A percentile compares a stretch with the other conserved stretches of the same genome.
phyloP scores from a whole-genome alignment of 1,139 yeast genomes.

The Candida tropicalis region DNA sequence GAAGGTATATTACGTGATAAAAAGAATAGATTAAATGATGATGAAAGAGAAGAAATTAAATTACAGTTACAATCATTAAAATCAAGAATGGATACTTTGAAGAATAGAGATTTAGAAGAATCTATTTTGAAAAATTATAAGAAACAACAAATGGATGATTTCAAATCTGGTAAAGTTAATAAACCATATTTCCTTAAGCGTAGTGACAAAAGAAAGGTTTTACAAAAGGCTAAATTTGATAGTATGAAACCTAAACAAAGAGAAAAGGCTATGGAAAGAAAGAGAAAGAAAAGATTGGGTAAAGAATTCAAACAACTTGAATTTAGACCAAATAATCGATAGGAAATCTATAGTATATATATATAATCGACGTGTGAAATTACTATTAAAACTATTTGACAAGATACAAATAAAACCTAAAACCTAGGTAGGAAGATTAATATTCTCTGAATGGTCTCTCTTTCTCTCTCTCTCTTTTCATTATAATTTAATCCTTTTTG shows the following conservation, averaged over 20 bases:
- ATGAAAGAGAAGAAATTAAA: slow-evolving; percentile 58
- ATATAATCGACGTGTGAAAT: slow-evolving; percentile 1
- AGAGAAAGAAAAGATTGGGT: slow-evolving; percentile 91
- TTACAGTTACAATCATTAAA: slow-evolving; percentile 60
- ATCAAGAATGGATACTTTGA: slow-evolving; percentile 76
- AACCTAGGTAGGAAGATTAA: no score
- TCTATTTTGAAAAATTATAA: slow-evolving; percentile 60
- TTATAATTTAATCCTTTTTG: slow-evolving; percentile 3
- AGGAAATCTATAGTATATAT: slow-evolving; percentile 4
- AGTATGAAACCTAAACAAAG: slow-evolving; percentile 81
- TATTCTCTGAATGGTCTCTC: no score
- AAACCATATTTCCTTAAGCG: slow-evolving; percentile 68
- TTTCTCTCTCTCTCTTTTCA: background rate
- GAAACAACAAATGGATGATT: slow-evolving; percentile 45
- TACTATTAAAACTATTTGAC: slow-evolving; percentile 10
- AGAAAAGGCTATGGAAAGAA: slow-evolving; percentile 87
- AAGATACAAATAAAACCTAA: slow-evolving; percentile 7
- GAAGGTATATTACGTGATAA: slow-evolving; percentile 57
- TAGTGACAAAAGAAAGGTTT: slow-evolving; percentile 78
- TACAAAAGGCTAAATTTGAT: slow-evolving; percentile 88
- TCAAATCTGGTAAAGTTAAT: slow-evolving; percentile 51
- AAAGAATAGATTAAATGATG: slow-evolving; percentile 47
- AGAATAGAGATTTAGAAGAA: slow-evolving; percentile 74
- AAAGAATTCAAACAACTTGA: slow-evolving; percentile 85
- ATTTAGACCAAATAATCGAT: slow-evolving; percentile 29